Conservation (phyloP, 768 basidiomycete genomes). For the Calocybe cyanea region DNA sequence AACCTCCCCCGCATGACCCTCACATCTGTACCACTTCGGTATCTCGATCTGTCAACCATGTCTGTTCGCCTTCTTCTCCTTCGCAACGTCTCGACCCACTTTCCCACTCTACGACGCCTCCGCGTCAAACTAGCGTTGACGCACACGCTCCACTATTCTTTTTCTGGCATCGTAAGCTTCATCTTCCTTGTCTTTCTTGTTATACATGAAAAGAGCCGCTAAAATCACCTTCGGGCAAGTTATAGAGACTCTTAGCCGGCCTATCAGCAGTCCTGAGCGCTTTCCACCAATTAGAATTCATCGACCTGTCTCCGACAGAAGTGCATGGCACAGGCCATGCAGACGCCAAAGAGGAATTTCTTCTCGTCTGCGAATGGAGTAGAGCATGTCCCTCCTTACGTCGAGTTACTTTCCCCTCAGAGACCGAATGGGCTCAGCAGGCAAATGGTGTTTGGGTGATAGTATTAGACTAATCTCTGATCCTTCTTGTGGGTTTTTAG, state of each 20-base stretch:
- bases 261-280: slow-evolving; percentile 54
- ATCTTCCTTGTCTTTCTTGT: slow-evolving; percentile 9
- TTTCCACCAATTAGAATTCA: slow-evolving; percentile 43
- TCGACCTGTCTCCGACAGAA: slow-evolving; percentile 61
- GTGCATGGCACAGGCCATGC: slow-evolving; percentile 42
- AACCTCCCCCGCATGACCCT: slow-evolving; percentile 48
- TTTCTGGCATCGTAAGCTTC: slow-evolving; percentile 61
- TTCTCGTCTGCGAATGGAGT: slow-evolving; percentile 51
- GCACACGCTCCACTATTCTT: slow-evolving; percentile 61
- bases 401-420: slow-evolving; percentile 53
- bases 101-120: slow-evolving; percentile 47
- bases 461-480: slow-evolving; percentile 11
- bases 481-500: not conserved
- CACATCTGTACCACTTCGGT: slow-evolving; percentile 44
- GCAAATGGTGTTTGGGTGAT: slow-evolving; percentile 29
- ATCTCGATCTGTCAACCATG: slow-evolving; percentile 58
- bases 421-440: slow-evolving; percentile 45
- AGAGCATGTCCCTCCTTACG: slow-evolving; percentile 51
- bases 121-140: slow-evolving; percentile 56
- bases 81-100: slow-evolving; percentile 49
- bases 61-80: slow-evolving; percentile 54
- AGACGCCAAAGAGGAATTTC: slow-evolving; percentile 44
- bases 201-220: not conserved
- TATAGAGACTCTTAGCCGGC: slow-evolving; percentile 53
- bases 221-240: slow-evolving; percentile 13